Evolutionary conservation across 306 rosid genomes (phyloP).

Genomic region (Urtica urens): DNA sequence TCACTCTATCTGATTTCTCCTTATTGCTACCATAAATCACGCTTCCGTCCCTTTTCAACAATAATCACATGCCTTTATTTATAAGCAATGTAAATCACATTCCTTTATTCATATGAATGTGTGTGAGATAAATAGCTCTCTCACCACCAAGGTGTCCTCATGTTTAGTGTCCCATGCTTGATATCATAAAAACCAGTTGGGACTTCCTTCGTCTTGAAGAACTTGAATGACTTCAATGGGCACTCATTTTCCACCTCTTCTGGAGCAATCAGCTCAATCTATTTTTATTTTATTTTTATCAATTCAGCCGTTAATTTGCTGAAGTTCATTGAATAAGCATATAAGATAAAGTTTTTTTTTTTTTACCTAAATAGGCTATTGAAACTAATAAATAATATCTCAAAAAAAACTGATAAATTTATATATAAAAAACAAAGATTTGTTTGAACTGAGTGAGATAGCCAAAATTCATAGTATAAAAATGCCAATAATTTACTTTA

Average conservation of each 20-base stretch:
- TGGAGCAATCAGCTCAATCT: conserved; percentile 36
- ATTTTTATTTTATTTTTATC: no score
- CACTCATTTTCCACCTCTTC: conserved; percentile 38
- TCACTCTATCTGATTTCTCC: conserved; percentile 23
- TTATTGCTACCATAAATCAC: conserved; percentile 39
- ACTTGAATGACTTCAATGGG: conserved; percentile 43
- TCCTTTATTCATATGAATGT: neutral
- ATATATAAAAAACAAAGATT: no score
- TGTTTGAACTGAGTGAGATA: no score
- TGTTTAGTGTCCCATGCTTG: conserved; percentile 25
- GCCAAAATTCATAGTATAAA: no score
- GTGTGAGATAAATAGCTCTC: neutral
- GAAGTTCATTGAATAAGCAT: neutral
- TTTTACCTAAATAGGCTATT: no score
- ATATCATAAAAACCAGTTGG: conserved; percentile 31
- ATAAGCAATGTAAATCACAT: neutral
- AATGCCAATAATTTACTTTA: no score
- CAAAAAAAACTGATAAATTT: no score
- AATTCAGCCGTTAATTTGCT: neutral
- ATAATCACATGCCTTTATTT: neutral
- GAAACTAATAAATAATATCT: no score
- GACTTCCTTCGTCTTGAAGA: conserved; percentile 39
- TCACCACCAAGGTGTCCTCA: conserved; percentile 59
- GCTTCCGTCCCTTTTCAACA: conserved; percentile 46
- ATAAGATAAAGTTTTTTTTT: neutral